Conservation (phyloP, 2,329 filamentous ascomycete species). For the Colletotrichum theobromicola region DNA sequence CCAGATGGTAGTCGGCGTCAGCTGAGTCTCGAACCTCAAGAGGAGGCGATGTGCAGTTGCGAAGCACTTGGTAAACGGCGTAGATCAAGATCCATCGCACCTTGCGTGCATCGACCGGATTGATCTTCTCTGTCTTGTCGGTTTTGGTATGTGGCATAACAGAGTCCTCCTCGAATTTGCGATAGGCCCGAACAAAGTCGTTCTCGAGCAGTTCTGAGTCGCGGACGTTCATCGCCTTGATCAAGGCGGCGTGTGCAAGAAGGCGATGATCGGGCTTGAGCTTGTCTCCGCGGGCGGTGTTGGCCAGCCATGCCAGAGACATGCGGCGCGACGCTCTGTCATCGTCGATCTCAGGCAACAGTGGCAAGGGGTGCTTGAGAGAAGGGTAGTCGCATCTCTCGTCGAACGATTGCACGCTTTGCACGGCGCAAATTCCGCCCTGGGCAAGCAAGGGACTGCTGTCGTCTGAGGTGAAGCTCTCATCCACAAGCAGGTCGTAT, state of each 20-base stretch:
- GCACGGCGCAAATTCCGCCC: slow-evolving; percentile 73
- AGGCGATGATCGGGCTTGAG: slow-evolving; percentile 53
- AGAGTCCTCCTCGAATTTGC: slow-evolving; percentile 70
- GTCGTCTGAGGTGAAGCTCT: slow-evolving; percentile 52
- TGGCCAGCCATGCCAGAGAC: slow-evolving; percentile 41
- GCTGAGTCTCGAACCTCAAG: slow-evolving; percentile 63
- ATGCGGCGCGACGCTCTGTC: slow-evolving; percentile 36
- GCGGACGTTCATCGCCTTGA: slow-evolving; percentile 54
- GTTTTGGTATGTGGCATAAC: slow-evolving; percentile 53
- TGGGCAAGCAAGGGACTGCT: slow-evolving; percentile 59
- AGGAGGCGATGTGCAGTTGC: slow-evolving; percentile 66
- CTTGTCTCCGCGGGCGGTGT: slow-evolving; percentile 38
- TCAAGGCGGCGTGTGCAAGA: slow-evolving; percentile 56
- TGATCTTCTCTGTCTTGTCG: slow-evolving; percentile 62
- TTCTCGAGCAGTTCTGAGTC: slow-evolving; percentile 45
- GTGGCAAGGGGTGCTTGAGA: slow-evolving; percentile 69
- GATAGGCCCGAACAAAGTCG: slow-evolving; percentile 70
- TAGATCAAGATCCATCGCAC: slow-evolving; percentile 82
- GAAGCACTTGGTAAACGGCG: slow-evolving; percentile 73
- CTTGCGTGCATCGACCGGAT: slow-evolving; percentile 72
- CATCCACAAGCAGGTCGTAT: slow-evolving; percentile 75
- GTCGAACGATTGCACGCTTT: slow-evolving; percentile 73
- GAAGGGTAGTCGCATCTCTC: slow-evolving; percentile 60
- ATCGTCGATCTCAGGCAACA: slow-evolving; percentile 58
- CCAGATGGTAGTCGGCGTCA: slow-evolving; percentile 61